A percentile compares a stretch with the other conserved stretches of the same genome.
phyloP scores from a whole-genome alignment of 805 yeast genomes.

The Monosporozyma unispora region DNA sequence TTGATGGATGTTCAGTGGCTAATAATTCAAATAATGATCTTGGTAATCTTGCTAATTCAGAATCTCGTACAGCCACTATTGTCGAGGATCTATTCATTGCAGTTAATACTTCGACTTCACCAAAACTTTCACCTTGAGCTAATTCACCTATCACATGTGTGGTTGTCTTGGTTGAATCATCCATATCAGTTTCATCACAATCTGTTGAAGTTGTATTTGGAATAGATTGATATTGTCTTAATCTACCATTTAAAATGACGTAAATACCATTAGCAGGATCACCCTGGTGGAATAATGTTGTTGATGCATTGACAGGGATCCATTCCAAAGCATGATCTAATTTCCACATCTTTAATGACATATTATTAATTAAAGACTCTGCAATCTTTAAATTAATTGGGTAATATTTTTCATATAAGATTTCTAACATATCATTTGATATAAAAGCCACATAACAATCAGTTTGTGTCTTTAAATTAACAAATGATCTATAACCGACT shows the following conservation, averaged over 20 bases:
- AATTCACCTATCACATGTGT: conserved; percentile 51
- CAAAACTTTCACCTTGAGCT: conserved; percentile 91
- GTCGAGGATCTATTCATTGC: conserved; percentile 62
- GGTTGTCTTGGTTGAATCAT: conserved; percentile 2
- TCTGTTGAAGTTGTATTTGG: conserved; percentile 8
- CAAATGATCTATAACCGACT: conserved; percentile 72
- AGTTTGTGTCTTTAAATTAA: conserved; percentile 52
- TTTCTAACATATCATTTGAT: conserved; percentile 52
- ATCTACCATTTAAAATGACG: conserved; percentile 79
- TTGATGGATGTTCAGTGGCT: conserved; percentile 76
- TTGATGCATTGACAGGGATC: conserved; percentile 87
- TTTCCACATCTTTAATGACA: conserved; percentile 58
- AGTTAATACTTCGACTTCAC: conserved; percentile 89
- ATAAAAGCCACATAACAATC: conserved; percentile 65
- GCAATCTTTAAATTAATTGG: conserved; percentile 72
- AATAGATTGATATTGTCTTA: conserved; percentile 46
- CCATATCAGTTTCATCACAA: conserved; percentile 5
- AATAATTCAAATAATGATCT: conserved; percentile 78
- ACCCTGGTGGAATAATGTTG: conserved; percentile 67
- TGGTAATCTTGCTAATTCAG: conserved; percentile 90
- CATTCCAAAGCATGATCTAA: conserved; percentile 92
- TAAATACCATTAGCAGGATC: conserved; percentile 87
- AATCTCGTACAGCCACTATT: conserved; percentile 80
- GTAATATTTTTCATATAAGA: conserved; percentile 65
- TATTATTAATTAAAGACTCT: conserved; percentile 52